phyloP scores from a whole-genome alignment of 192 early-diverging fungal genomes.

The Linnemannia elongata region DNA sequence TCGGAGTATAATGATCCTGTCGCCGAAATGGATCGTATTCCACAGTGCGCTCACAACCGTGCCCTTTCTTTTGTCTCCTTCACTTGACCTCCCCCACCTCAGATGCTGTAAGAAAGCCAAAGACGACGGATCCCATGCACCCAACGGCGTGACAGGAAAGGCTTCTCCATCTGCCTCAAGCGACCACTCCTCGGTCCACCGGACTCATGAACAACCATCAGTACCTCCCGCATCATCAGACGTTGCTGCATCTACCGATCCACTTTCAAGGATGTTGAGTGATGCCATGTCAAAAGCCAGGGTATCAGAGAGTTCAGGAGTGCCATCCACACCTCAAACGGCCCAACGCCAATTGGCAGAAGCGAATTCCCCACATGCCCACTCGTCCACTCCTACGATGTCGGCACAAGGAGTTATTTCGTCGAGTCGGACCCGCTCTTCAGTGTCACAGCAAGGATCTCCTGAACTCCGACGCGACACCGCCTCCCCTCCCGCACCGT shows the following conservation, averaged over 20 bases:
- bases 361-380: not conserved
- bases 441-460: slow-evolving; percentile 2
- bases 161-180: not conserved
- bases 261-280: slow-evolving; percentile 41
- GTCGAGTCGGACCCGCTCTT: not conserved
- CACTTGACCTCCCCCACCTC: not conserved
- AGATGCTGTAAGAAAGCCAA: slow-evolving; percentile 47
- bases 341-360: not conserved
- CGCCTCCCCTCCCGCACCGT: not conserved
- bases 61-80: slow-evolving; percentile 5
- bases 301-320: slow-evolving; percentile 48
- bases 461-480: not conserved
- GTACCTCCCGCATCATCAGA: not conserved
- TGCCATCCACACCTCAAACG: slow-evolving; percentile 1
- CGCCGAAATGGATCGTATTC: not conserved
- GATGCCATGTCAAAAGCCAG: slow-evolving; percentile 46
- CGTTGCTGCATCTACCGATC: slow-evolving; percentile 7
- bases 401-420: not conserved
- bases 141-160: not conserved
- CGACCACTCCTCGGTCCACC: not conserved
- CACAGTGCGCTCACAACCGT: slow-evolving; percentile 9
- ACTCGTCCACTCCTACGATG: not conserved
- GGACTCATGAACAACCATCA: not conserved
- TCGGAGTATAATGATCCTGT: slow-evolving; percentile 8
- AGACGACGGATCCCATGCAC: not conserved